Percentiles rank a stretch among this genome's conserved stretches.
These are phyloP conservation scores for Scedosporium minutisporum DNA, from an alignment of 2,329 filamentous ascomycete species.

Conservation along the genomic window DNA sequence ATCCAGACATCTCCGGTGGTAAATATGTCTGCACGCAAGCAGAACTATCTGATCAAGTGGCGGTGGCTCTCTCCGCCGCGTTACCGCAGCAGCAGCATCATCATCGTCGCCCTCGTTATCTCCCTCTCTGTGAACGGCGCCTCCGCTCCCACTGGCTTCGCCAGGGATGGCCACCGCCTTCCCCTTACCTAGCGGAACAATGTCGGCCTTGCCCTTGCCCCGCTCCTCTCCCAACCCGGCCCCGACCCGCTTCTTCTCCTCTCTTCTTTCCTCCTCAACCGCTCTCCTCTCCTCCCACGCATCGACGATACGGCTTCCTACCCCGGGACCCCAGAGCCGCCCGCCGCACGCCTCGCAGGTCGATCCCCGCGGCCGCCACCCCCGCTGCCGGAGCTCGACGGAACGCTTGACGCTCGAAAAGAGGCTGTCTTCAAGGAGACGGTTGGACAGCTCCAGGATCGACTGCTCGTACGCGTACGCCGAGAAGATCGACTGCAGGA, in stretches of 20 bases:
- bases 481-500: slow-evolving; percentile 82
- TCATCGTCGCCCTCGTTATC: slow-evolving; percentile 24
- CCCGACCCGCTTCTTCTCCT: slow-evolving; percentile 25
- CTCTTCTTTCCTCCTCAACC: slow-evolving; percentile 34
- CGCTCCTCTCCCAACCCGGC: slow-evolving; percentile 18
- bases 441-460: slow-evolving; percentile 74
- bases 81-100: slow-evolving; percentile 20
- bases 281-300: slow-evolving; percentile 63
- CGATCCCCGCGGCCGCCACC: slow-evolving; percentile 81
- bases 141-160: slow-evolving; percentile 12
- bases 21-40: slow-evolving; percentile 61
- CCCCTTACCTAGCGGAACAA: slow-evolving; percentile 23
- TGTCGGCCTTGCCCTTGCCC: slow-evolving; percentile 24
- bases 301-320: slow-evolving; percentile 66
- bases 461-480: slow-evolving; percentile 94
- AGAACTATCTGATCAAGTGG: slow-evolving; percentile 57
- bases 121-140: slow-evolving; percentile 10
- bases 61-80: slow-evolving; percentile 23
- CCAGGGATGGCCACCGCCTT: slow-evolving; percentile 49
- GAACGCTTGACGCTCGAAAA: slow-evolving; percentile 75
- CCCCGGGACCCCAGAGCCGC: slow-evolving; percentile 81
- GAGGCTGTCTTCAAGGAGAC: slow-evolving; percentile 77
- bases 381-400: slow-evolving; percentile 64
- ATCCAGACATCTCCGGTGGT: slow-evolving; percentile 61
- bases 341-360: slow-evolving; percentile 79